Evolutionary conservation across 768 basidiomycete species (phyloP), one percentile per base, ranked within the genome.

Genomic region (Daedaleopsis nitida): DNA sequence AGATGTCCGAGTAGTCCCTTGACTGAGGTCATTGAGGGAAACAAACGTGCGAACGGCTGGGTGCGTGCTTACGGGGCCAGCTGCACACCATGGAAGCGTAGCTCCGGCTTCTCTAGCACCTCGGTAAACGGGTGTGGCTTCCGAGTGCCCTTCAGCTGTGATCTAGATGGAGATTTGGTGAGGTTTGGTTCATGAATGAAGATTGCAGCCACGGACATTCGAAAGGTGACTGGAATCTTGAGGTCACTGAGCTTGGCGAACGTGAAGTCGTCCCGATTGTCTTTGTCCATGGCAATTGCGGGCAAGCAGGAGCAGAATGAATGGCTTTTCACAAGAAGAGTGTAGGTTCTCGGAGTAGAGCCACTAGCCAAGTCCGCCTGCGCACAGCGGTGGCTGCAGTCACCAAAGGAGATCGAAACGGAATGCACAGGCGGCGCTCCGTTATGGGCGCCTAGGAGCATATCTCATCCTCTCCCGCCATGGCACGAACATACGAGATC

Each of bases 201-300:
- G 17, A 34, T 11, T 5, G 19, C 10, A 38, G 52, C 16, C 7
- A 37, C 4, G 17, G 21, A 91, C 92, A 94, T 91, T 70, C 92
- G 84, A 69, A 94, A 87, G 11, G 94, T 94, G 11, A 96, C 85
- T 2, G 91, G 92, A 9, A 92, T 74, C 72, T 92, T 95, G 61
- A 97, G 82, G 73, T 96, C 92, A 56, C 91, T 91, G 19, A 95
- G 84, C 71, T 89, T 89, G 7, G 94, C 95, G 71, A 96, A 97
- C 2, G 93, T 94, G 68, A 95, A 93, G 73, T 97, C 94, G 67
- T 94, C 91, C 38, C 89, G 81, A 69, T 86, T 84, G 65, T 84
- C 83, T 65, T 84, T 84, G 73, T 84, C 83, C 83, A 84, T 84
- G 52, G 24, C 48, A n/a, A 24, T 47, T 1, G 42, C 21, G 13